Percentiles rank a stretch among this genome's conserved stretches.
Evolutionary conservation across 257 asterid species (phyloP).

Genomic region (Haberlea rhodopensis): DNA sequence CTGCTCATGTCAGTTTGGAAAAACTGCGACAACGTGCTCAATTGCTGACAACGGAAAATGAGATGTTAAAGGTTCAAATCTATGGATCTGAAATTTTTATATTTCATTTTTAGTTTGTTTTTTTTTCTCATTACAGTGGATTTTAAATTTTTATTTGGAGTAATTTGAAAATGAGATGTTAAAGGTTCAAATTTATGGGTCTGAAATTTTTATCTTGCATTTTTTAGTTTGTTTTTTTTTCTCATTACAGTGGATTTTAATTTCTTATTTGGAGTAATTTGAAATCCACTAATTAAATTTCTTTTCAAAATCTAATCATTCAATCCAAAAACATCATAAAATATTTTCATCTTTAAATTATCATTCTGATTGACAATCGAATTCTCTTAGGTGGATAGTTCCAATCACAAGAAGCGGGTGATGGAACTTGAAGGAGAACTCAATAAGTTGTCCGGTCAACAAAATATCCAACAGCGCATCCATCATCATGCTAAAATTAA

Average conservation of each 20-base stretch:
- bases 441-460: slow-evolving; percentile 86
- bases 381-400: slow-evolving; percentile 56
- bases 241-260: slow-evolving; percentile 24
- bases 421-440: slow-evolving; percentile 77
- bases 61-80: slow-evolving; percentile 55
- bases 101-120: too few relatives aligned
- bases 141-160: too few relatives aligned
- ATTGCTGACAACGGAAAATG: slow-evolving; percentile 61
- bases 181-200: slow-evolving; percentile 35
- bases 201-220: too few relatives aligned
- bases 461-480: slow-evolving; percentile 93
- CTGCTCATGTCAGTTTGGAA: slow-evolving; percentile 69
- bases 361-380: slow-evolving; percentile 22
- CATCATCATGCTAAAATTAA: slow-evolving; percentile 98
- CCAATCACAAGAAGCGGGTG: slow-evolving; percentile 59
- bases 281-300: slow-evolving; percentile 27
- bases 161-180: slow-evolving; percentile 79
- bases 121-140: slow-evolving; percentile 22
- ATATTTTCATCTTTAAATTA: slow-evolving; percentile 24
- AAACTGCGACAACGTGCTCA: slow-evolving; percentile 62
- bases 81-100: too few relatives aligned
- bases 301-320: background rate
- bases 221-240: too few relatives aligned
- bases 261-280: too few relatives aligned
- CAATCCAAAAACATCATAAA: slow-evolving; percentile 6